Percentiles rank a stretch among this genome's conserved stretches.
phyloP scores from a whole-genome alignment of 257 asterid species.

The Henckelia pumila region DNA sequence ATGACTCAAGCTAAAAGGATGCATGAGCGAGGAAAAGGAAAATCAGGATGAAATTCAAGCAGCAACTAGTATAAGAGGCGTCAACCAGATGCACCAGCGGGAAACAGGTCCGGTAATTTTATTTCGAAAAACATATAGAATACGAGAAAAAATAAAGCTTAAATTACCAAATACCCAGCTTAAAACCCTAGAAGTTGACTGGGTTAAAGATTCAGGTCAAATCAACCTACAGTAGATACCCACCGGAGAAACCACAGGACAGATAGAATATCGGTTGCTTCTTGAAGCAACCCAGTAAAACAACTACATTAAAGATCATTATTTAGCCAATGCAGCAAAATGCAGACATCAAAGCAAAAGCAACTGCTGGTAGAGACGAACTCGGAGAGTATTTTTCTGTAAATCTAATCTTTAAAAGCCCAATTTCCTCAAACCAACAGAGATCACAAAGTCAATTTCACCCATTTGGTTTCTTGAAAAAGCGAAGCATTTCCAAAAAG shows the following conservation, averaged over 20 bases:
- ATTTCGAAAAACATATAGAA: conserved; percentile 2
- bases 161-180: conserved; percentile 23
- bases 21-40: background rate
- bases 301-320: conserved; percentile 10
- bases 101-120: background rate
- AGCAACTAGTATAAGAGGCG: background rate
- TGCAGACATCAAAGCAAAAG: conserved; percentile 16
- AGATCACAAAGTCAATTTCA: conserved; percentile 23
- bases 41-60: background rate
- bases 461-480: conserved; percentile 15
- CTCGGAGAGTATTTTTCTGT: conserved; percentile 13
- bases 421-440: conserved; percentile 16
- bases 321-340: conserved; percentile 27
- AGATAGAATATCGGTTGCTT: background rate
- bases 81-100: background rate
- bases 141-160: conserved; percentile 14
- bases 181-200: conserved; percentile 26
- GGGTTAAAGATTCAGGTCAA: conserved; percentile 11
- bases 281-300: conserved; percentile 6
- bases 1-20: conserved; percentile 13
- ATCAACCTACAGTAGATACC: conserved; percentile 6
- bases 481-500: conserved; percentile 11
- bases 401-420: conserved; percentile 7
- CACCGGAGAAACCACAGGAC: background rate
- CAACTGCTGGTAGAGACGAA: conserved; percentile 3